Conservation (phyloP, 2,329 filamentous ascomycete genomes). For the Triangularia verruculosa region DNA sequence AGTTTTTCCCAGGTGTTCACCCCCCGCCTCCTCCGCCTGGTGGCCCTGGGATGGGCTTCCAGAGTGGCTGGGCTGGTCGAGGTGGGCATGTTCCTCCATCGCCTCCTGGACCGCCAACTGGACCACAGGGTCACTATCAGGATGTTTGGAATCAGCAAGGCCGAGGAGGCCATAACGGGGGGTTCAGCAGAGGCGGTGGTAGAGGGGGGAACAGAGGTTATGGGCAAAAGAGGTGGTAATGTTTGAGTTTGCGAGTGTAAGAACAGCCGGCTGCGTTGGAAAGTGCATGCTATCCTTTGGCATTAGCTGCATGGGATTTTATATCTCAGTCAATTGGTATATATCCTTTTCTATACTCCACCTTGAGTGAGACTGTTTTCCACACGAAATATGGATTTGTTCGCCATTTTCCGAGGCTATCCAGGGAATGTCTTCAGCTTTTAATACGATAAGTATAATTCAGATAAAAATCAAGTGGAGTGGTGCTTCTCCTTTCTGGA, state of each 20-base stretch:
- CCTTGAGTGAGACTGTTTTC: no score
- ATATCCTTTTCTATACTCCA: no score
- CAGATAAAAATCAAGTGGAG: background rate
- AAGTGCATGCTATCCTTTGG: no score
- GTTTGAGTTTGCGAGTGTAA: no score
- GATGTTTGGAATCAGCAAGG: conserved; percentile 14
- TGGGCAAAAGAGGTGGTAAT: background rate
- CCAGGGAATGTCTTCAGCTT: no score
- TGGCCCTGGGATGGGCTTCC: conserved; percentile 13
- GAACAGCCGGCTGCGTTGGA: no score
- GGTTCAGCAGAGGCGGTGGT: conserved; percentile 32
- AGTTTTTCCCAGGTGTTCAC: conserved; percentile 16
- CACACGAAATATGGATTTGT: no score
- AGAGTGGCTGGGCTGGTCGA: conserved; percentile 22
- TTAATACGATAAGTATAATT: no score
- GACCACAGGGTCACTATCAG: conserved; percentile 16
- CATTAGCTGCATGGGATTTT: no score
- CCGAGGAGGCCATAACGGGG: conserved; percentile 26
- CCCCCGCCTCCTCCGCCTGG: conserved; percentile 17
- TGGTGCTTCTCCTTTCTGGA: background rate
- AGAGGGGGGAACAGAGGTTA: conserved; percentile 30
- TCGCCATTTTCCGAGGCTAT: no score
- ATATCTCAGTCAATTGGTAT: no score
- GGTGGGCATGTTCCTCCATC: conserved; percentile 17
- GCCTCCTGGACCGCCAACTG: conserved; percentile 2